Conservation (phyloP, 2,329 filamentous ascomycete species). For the Neofusicoccum sp. region DNA sequence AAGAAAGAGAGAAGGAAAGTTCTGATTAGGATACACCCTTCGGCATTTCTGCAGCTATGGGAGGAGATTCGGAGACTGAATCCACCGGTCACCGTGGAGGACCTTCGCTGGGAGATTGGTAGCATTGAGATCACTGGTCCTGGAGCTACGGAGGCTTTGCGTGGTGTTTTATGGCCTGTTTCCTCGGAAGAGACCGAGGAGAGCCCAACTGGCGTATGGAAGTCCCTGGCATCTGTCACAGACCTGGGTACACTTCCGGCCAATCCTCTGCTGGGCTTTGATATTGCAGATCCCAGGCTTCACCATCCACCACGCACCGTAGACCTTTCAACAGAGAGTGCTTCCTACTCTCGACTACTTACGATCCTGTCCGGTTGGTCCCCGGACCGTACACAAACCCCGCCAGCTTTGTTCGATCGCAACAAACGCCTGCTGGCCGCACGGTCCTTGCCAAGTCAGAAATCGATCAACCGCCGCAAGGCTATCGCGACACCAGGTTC, state of each 20-base stretch:
- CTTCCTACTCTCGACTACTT: slow-evolving; percentile 47
- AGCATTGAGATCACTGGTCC: slow-evolving; percentile 71
- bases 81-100: slow-evolving; percentile 63
- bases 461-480: slow-evolving; percentile 76
- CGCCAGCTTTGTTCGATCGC: slow-evolving; percentile 65
- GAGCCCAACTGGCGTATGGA: slow-evolving; percentile 36
- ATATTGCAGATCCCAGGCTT: slow-evolving; percentile 75
- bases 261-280: slow-evolving; percentile 70
- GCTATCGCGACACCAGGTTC: slow-evolving; percentile 61
- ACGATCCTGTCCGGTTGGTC: slow-evolving; percentile 67
- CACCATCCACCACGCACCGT: slow-evolving; percentile 66
- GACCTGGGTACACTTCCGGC: slow-evolving; percentile 64
- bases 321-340: slow-evolving; percentile 29
- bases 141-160: slow-evolving; percentile 73
- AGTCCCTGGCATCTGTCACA: slow-evolving; percentile 29
- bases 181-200: slow-evolving; percentile 23
- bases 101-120: slow-evolving; percentile 69
- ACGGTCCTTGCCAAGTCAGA: slow-evolving; percentile 69
- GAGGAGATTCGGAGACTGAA: slow-evolving; percentile 58
- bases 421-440: slow-evolving; percentile 63
- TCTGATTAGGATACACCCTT: slow-evolving; percentile 77
- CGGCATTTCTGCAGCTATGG: slow-evolving; percentile 71
- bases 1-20: slow-evolving; percentile 51
- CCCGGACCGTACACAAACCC: slow-evolving; percentile 53
- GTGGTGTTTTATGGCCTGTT: slow-evolving; percentile 62